These are phyloP conservation scores for Stagonosporopsis vannaccii DNA, from an alignment of 2,329 filamentous ascomycete species.

Conservation along the genomic window DNA sequence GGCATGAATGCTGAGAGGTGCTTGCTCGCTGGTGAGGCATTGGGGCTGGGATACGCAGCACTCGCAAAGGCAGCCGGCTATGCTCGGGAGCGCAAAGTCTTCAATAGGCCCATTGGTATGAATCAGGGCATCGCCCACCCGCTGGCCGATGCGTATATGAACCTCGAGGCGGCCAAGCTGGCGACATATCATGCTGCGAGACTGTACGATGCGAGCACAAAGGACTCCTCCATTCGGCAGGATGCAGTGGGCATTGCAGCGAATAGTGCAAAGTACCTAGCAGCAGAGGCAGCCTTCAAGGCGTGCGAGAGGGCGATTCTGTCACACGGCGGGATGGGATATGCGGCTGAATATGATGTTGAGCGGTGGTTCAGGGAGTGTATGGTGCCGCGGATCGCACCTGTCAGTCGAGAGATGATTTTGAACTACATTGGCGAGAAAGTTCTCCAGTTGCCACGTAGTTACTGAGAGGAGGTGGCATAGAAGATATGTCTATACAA, in stretches of 20 bases:
- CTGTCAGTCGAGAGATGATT: constrained; percentile 74
- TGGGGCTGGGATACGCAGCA: constrained; percentile 79
- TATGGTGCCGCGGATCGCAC: constrained; percentile 66
- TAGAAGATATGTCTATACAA: background rate
- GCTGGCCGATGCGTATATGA: constrained; percentile 66
- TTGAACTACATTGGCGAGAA: constrained; percentile 76
- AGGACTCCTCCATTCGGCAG: constrained; percentile 24
- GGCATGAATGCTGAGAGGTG: constrained; percentile 60
- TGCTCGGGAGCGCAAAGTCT: constrained; percentile 60
- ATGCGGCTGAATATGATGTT: constrained; percentile 69
- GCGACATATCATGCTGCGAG: constrained; percentile 67
- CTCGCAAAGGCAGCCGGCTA: constrained; percentile 54
- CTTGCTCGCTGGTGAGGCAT: constrained; percentile 73
- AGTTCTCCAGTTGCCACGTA: constrained; percentile 70
- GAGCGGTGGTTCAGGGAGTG: constrained; percentile 67
- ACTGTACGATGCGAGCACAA: constrained; percentile 61
- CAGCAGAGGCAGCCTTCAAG: constrained; percentile 67
- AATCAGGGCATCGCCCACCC: constrained; percentile 68
- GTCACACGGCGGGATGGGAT: constrained; percentile 68
- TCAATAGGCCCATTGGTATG: constrained; percentile 64
- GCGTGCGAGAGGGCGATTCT: constrained; percentile 66
- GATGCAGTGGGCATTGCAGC: constrained; percentile 61
- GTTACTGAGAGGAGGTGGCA: constrained; percentile 61
- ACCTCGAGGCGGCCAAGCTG: constrained; percentile 67
- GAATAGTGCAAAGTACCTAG: constrained; percentile 66